These are phyloP conservation scores for Cardamine chenopodiifolia DNA, from an alignment of 345 rosid species.

Conservation along the genomic window DNA sequence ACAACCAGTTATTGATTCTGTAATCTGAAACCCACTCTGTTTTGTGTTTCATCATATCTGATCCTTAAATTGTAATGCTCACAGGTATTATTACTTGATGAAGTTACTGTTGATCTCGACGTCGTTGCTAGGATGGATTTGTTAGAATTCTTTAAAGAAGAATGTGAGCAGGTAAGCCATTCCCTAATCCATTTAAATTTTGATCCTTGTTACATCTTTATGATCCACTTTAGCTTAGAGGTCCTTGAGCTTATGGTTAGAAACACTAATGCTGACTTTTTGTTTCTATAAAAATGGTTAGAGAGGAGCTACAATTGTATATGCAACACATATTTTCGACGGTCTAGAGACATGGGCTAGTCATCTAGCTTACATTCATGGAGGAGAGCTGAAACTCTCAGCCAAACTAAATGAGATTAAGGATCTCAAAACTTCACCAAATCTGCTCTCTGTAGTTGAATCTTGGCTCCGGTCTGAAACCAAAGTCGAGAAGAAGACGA, in stretches of 20 bases:
- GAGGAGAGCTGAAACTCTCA: slow-evolving; percentile 69
- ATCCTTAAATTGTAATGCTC: slow-evolving; percentile 2
- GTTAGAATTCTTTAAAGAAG: slow-evolving; percentile 86
- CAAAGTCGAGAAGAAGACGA: slow-evolving; percentile 61
- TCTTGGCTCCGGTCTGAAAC: slow-evolving; percentile 88
- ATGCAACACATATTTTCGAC: slow-evolving; percentile 93
- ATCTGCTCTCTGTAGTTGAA: slow-evolving; percentile 85
- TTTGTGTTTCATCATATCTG: neutral
- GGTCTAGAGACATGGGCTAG: slow-evolving; percentile 97
- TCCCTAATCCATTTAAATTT: neutral
- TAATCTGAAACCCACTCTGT: neutral
- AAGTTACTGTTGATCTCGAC: slow-evolving; percentile 92
- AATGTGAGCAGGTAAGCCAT: slow-evolving; percentile 72
- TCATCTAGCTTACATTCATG: slow-evolving; percentile 84
- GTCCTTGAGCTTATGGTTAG: neutral
- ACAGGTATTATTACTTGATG: slow-evolving; percentile 91
- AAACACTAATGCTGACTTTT: neutral
- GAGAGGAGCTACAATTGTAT: slow-evolving; percentile 95
- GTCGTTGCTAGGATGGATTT: slow-evolving; percentile 95
- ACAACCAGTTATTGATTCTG: neutral
- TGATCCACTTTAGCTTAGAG: neutral
- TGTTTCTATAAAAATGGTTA: slow-evolving; percentile 12
- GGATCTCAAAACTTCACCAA: slow-evolving; percentile 65
- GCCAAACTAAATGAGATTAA: slow-evolving; percentile 58
- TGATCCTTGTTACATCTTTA: slow-evolving; percentile 2